Base-by-base conservation (phyloP, 345 rosid species). In the Citrus hindsii region DNA sequence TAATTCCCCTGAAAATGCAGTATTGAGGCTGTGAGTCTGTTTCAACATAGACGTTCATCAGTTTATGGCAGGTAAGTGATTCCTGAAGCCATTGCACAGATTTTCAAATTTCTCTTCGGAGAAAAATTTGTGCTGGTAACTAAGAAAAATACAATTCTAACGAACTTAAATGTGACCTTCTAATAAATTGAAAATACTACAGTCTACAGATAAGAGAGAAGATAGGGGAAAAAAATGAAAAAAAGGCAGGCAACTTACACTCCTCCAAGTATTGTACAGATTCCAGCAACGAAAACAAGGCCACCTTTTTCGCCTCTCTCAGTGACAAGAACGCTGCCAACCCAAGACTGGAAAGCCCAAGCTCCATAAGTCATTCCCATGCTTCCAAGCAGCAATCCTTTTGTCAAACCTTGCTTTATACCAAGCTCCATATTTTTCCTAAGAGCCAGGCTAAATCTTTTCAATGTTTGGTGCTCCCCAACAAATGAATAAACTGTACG, bases 321-420 rank as follows among this genome's bases (percentile, higher is more conserved):
- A 2, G 83, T 83, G 10, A 88, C 87, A 18, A 91, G 88, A 53
- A 82, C 63, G 37, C 92, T 83, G 3, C 92, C 91, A 63, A 79
- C 86, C 90, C 88, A 89, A 67, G 91, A 87, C 76, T 77, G 82
- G 70, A 89, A 85, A 59, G 88, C 86, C 94, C 92, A 89, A 28
- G 77, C 74, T 18, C 82, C 86, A 68, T 76, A 91, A 38, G 84
- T 76, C 51, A 89, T 84, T 69, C 90, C 90, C 85, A 84, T 85
- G 78, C 90, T 90, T 35, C 91, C 92, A 4, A 91, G 82, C 74
- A 84, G 32, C 76, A 89, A 68, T 48, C 94, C 94, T 78, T 91
- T 91, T 18, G 80, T 66, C 14, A 89, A 73, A 24, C 94, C 92
- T 82, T 86, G 86, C 74, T 82, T 86, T 33, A 86, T 75, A 0